A percentile compares a stretch with the other conserved stretches of the same genome.
phyloP scores from a whole-genome alignment of 441 rosid genomes.

The Rhodomyrtus psidioides region DNA sequence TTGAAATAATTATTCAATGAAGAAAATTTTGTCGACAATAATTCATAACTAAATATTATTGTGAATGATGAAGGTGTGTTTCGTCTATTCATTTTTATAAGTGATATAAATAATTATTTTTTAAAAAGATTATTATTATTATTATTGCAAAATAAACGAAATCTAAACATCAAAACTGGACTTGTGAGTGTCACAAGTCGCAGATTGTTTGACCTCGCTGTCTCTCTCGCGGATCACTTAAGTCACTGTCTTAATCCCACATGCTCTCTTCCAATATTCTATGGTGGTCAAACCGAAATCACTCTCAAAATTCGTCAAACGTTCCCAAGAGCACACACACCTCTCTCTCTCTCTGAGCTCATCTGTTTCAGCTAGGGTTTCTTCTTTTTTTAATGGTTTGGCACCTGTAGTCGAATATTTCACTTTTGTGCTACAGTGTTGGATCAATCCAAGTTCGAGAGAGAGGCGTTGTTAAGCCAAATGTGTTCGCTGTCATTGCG shows the following conservation, averaged over 20 bases:
- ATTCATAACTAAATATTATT: too few relatives aligned
- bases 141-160: too few relatives aligned
- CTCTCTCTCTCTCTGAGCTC: neutral
- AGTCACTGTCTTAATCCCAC: neutral
- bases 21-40: too few relatives aligned
- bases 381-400: neutral
- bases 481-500: neutral
- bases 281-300: neutral
- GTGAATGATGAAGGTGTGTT: too few relatives aligned
- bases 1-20: too few relatives aligned
- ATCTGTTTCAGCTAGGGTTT: constrained; percentile 4
- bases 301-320: neutral
- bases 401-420: neutral
- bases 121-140: too few relatives aligned
- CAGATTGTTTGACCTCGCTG: neutral
- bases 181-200: too few relatives aligned
- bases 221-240: neutral
- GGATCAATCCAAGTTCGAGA: neutral
- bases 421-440: neutral
- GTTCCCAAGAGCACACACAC: neutral
- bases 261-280: neutral
- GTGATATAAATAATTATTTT: too few relatives aligned
- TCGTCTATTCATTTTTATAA: too few relatives aligned
- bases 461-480: neutral
- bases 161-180: too few relatives aligned